Evolutionary conservation across 2,329 filamentous ascomycete species (phyloP).

Genomic region (Fusarium sp.): DNA sequence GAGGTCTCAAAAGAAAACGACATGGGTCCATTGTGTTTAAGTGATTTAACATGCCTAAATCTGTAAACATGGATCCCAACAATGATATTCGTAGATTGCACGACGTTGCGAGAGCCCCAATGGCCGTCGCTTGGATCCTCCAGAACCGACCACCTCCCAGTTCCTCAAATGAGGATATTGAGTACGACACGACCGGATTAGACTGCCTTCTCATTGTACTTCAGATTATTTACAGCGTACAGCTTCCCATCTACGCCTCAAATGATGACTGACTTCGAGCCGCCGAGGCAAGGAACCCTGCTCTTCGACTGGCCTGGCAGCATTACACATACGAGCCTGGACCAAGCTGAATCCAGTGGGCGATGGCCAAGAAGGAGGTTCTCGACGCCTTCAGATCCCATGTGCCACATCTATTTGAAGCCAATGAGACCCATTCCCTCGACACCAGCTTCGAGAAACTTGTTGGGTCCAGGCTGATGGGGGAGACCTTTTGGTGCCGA

Average conservation of each 20-base stretch:
- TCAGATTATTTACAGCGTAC: not conserved
- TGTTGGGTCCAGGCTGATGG: accelerated
- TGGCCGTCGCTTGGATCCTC: not conserved
- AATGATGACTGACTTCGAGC: not conserved
- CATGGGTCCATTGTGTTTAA: not conserved
- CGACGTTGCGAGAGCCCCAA: not conserved
- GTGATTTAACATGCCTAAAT: too few relatives aligned
- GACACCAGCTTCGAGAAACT: not conserved
- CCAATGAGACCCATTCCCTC: too few relatives aligned
- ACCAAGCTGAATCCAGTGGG: not conserved
- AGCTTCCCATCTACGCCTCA: not conserved
- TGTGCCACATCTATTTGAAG: too few relatives aligned
- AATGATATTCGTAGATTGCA: not conserved
- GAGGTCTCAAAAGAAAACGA: not conserved
- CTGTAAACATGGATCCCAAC: too few relatives aligned
- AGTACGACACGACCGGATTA: not conserved
- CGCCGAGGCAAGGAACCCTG: not conserved
- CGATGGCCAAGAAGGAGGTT: not conserved
- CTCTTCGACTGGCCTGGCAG: not conserved
- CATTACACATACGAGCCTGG: not conserved
- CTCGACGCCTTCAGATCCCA: constrained; percentile 47
- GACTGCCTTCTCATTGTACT: not conserved
- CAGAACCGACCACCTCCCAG: not conserved
- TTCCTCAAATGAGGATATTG: not conserved
- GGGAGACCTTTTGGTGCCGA: not conserved